phyloP scores from a whole-genome alignment of 257 asterid genomes.

The Solanum medicagineum region DNA sequence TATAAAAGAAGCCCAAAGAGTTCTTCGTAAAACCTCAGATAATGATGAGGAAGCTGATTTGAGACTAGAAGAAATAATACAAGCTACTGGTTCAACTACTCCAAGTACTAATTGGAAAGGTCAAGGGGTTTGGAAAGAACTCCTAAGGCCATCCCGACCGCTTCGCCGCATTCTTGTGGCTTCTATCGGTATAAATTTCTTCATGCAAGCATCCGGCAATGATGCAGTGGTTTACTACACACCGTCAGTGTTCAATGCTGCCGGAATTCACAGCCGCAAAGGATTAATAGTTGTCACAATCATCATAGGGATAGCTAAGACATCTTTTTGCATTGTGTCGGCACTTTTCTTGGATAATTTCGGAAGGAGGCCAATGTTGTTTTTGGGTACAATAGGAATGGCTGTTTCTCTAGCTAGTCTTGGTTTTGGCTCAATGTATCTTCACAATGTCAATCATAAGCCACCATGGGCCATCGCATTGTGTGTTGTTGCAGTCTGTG shows the following conservation, averaged over 20 bases:
- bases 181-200: constrained; percentile 72
- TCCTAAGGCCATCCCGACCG: constrained; percentile 35
- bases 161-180: constrained; percentile 50
- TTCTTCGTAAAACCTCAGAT: constrained; percentile 42
- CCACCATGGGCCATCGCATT: constrained; percentile 70
- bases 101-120: constrained; percentile 20
- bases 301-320: constrained; percentile 55
- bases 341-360: constrained; percentile 62
- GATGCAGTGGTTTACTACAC: constrained; percentile 87
- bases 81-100: constrained; percentile 11
- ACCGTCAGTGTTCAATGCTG: constrained; percentile 63
- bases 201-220: constrained; percentile 90
- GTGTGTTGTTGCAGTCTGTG: constrained; percentile 57
- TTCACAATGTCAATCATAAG: constrained; percentile 25
- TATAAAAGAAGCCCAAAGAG: constrained; percentile 34
- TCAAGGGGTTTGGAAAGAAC: constrained; percentile 58
- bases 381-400: constrained; percentile 57
- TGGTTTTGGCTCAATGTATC: constrained; percentile 50
- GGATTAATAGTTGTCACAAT: constrained; percentile 58
- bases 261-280: constrained; percentile 42
- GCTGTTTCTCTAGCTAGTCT: constrained; percentile 40
- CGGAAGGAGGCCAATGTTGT: constrained; percentile 64
- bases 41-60: constrained; percentile 41
- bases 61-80: constrained; percentile 42
- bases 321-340: constrained; percentile 48